Evolutionary conservation across 176 grass and related monocot genomes (phyloP).

Genomic region (sorghum (Sorghum bicolor)): DNA sequence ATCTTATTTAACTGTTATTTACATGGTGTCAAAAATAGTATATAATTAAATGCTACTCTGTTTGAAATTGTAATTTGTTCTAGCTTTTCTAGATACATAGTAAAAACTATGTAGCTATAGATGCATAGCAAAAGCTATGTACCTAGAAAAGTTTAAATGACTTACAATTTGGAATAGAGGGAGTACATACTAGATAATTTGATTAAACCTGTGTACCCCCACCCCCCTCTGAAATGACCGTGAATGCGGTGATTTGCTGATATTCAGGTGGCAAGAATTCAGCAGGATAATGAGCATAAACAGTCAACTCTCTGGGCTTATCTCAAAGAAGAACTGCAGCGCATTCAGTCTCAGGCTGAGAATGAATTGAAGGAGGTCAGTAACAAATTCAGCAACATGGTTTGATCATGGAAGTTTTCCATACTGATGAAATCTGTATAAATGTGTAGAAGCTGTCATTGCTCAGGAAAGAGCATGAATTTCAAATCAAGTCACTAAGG

Average conservation of each 20-base stretch:
- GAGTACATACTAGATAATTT: background rate
- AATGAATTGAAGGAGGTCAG: conserved; percentile 78
- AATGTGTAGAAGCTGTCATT: conserved; percentile 52
- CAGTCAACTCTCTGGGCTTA: conserved; percentile 50
- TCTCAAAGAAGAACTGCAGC: conserved; percentile 74
- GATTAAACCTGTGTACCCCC: background rate
- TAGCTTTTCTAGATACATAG: too few relatives aligned
- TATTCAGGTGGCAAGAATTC: conserved; percentile 67
- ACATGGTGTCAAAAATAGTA: background rate
- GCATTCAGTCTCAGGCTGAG: conserved; percentile 52
- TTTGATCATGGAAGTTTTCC: conserved; percentile 14
- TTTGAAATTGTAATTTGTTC: too few relatives aligned
- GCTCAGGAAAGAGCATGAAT: conserved; percentile 72
- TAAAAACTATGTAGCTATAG: too few relatives aligned
- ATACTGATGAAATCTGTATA: conserved; percentile 4
- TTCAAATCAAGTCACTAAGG: background rate
- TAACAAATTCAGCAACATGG: conserved; percentile 17
- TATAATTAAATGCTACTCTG: background rate
- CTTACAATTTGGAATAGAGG: too few relatives aligned
- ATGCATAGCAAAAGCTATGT: too few relatives aligned
- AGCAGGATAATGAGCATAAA: conserved; percentile 68
- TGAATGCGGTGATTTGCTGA: conserved; percentile 23
- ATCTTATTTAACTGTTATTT: background rate
- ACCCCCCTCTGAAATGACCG: background rate
- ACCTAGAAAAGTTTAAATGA: too few relatives aligned